Percentiles rank a stretch among this genome's conserved stretches.
Conservation (phyloP, 768 basidiomycete genomes). For the Leccinum fibrillosum region DNA sequence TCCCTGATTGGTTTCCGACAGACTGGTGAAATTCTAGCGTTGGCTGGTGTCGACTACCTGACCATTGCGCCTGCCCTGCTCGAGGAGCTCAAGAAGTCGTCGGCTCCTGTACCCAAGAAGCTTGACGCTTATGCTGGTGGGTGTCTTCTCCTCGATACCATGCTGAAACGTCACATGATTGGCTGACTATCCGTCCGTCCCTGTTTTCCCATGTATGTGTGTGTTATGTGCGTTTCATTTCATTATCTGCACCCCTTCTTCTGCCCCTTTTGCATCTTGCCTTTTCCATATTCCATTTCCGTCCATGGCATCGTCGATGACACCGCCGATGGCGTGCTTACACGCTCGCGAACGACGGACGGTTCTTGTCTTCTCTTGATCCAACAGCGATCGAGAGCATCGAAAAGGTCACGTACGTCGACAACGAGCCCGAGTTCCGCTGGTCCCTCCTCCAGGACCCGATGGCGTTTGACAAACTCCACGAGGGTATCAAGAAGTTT, state of each 20-base stretch:
- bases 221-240: background rate
- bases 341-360: background rate
- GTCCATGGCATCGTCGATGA: slow-evolving; percentile 10
- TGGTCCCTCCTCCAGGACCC: slow-evolving; percentile 89
- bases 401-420: slow-evolving; percentile 79
- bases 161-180: background rate
- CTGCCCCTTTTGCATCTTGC: background rate
- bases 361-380: background rate
- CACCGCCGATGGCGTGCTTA: background rate
- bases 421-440: slow-evolving; percentile 96
- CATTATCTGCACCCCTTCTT: background rate
- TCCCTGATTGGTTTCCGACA: slow-evolving; percentile 28
- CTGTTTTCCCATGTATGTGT: background rate
- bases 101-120: slow-evolving; percentile 76
- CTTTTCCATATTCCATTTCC: background rate
- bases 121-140: slow-evolving; percentile 64
- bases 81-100: slow-evolving; percentile 87
- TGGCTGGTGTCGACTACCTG: slow-evolving; percentile 97
- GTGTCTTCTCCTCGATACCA: slow-evolving; percentile 21
- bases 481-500: slow-evolving; percentile 98
- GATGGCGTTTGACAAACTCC: slow-evolving; percentile 99
- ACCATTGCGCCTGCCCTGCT: slow-evolving; percentile 91
- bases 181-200: slow-evolving; percentile 7
- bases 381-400: slow-evolving; percentile 38
- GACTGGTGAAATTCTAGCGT: slow-evolving; percentile 88